Percentiles rank a stretch among this genome's conserved stretches.
phyloP scores from a whole-genome alignment of 2,329 filamentous ascomycete genomes.

The Trichoderma atroviride region DNA sequence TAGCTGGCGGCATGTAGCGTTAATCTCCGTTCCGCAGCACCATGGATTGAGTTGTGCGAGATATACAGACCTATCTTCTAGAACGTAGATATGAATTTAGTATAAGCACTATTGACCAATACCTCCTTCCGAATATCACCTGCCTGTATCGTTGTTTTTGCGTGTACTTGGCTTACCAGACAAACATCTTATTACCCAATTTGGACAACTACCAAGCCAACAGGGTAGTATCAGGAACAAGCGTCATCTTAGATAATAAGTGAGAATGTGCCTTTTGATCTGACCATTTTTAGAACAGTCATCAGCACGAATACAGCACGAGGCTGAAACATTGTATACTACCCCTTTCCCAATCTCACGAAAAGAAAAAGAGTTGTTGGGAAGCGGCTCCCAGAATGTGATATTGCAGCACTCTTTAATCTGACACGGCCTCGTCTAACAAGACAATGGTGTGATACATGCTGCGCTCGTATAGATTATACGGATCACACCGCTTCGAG shows the following conservation, averaged over 20 bases:
- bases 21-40: not conserved
- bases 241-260: not conserved
- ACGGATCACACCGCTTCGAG: not conserved
- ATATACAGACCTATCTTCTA: not conserved
- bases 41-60: not conserved
- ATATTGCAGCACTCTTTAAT: too few species aligned
- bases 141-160: not conserved
- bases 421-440: too few species aligned
- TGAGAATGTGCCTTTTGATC: not conserved
- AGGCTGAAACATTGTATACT: not conserved
- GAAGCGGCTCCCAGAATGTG: not conserved
- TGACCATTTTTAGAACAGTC: not conserved
- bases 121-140: not conserved
- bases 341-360: not conserved
- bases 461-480: not conserved
- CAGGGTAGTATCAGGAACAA: not conserved
- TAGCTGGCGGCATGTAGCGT: not conserved
- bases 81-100: not conserved
- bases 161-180: not conserved
- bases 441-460: too few species aligned
- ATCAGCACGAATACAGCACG: not conserved
- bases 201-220: not conserved
- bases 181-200: not conserved
- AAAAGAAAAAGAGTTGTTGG: not conserved
- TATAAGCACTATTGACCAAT: not conserved